Evolutionary conservation across 2,329 filamentous ascomycete species (phyloP).

Genomic region (Penicillium sp.): DNA sequence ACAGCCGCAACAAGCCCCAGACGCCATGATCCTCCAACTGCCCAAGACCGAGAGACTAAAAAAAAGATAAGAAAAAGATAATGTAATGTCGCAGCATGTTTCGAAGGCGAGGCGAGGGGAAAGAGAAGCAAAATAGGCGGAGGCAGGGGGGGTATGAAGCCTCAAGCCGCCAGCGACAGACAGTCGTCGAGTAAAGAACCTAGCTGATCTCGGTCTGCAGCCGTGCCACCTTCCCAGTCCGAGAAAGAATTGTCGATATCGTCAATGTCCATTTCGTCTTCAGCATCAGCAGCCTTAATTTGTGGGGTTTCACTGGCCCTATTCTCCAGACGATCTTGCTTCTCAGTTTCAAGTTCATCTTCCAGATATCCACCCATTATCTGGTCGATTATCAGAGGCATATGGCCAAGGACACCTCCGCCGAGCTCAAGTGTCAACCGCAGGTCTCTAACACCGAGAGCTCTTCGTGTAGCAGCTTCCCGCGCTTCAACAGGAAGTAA

Average conservation of each 20-base stretch:
- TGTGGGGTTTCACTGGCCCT: slow-evolving; percentile 23
- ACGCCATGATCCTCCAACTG: slow-evolving; percentile 34
- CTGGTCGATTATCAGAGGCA: slow-evolving; percentile 73
- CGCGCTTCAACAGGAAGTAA: slow-evolving; percentile 81
- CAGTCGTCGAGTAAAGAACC: slow-evolving; percentile 46
- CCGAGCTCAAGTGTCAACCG: slow-evolving; percentile 75
- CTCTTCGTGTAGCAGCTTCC: slow-evolving; percentile 70
- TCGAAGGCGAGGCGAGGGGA: slow-evolving; percentile 5
- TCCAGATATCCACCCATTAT: slow-evolving; percentile 75
- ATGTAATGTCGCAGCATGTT: slow-evolving; percentile 15
- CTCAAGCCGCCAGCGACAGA: slow-evolving; percentile 46
- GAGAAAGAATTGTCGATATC: slow-evolving; percentile 34
- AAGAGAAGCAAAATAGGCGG: slow-evolving; percentile 15
- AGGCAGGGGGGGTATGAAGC: slow-evolving; percentile 20
- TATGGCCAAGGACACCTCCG: slow-evolving; percentile 75
- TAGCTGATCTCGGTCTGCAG: slow-evolving; percentile 42
- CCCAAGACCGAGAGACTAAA: slow-evolving; percentile 21
- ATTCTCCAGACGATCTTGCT: slow-evolving; percentile 38
- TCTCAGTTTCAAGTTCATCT: slow-evolving; percentile 67
- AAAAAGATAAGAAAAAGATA: slow-evolving; percentile 10
- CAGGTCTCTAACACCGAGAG: slow-evolving; percentile 78
- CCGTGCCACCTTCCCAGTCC: slow-evolving; percentile 45
- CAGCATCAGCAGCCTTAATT: slow-evolving; percentile 20
- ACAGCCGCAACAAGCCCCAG: slow-evolving; percentile 29
- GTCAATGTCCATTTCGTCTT: slow-evolving; percentile 48